phyloP scores from a whole-genome alignment of 306 rosid species.

The Dalbergia cultrata region DNA sequence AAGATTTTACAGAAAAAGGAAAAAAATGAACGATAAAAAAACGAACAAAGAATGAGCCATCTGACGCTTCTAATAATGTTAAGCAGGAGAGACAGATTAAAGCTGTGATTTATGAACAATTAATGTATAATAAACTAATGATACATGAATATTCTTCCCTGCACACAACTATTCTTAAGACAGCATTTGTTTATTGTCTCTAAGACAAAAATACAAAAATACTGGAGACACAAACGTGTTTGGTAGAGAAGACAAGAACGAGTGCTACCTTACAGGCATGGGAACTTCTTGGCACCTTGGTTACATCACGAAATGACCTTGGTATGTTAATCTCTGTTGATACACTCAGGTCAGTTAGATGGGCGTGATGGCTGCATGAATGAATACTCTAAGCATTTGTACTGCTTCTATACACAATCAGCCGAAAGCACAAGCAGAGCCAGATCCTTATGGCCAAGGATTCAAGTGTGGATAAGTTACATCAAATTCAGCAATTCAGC shows the following conservation, averaged over 20 bases:
- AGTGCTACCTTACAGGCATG: conserved; percentile 43
- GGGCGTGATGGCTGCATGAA: conserved; percentile 38
- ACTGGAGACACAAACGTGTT: too few relatives aligned
- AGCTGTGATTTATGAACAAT: conserved; percentile 44
- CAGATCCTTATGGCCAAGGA: conserved; percentile 48
- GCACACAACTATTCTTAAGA: conserved; percentile 46
- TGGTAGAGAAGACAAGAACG: too few relatives aligned
- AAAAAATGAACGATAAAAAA: too few relatives aligned
- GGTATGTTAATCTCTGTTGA: too few relatives aligned
- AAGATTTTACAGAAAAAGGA: too few relatives aligned
- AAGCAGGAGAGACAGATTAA: conserved; percentile 6
- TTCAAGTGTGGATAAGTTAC: conserved; percentile 48
- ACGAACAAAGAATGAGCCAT: conserved; percentile 15
- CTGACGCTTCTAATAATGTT: background rate
- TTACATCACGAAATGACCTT: conserved; percentile 28
- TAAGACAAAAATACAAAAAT: too few relatives aligned
- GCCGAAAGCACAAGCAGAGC: conserved; percentile 76
- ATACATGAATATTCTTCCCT: conserved; percentile 48
- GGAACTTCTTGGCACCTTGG: conserved; percentile 45
- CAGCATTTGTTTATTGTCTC: too few relatives aligned
- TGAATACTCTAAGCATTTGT: conserved; percentile 34
- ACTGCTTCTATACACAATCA: conserved; percentile 45
- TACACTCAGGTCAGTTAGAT: background rate
- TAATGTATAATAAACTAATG: conserved; percentile 44
- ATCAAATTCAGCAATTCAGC: conserved; percentile 43